Evolutionary conservation across 768 basidiomycete species (phyloP).

Genomic region (Mrakia blollopis): DNA sequence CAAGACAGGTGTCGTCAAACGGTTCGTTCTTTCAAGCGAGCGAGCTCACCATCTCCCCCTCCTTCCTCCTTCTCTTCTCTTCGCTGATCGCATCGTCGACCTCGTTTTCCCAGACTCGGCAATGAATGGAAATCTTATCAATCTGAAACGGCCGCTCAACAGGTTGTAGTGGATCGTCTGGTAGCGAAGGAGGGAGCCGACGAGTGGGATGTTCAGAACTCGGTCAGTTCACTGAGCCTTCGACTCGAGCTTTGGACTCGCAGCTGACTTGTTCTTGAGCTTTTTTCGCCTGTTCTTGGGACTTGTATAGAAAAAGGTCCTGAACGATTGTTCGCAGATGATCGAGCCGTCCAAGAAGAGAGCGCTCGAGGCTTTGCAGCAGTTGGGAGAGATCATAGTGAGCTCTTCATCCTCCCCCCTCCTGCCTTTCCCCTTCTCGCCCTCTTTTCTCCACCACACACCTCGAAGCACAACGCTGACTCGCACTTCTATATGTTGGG

Average conservation of each 20-base stretch:
- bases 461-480: background rate
- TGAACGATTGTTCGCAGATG: constrained; percentile 35
- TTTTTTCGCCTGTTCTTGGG: background rate
- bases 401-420: background rate
- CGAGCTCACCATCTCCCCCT: background rate
- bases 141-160: constrained; percentile 32
- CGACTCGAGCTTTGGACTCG: too few species aligned
- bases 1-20: constrained; percentile 33
- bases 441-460: background rate
- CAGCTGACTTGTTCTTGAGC: too few species aligned
- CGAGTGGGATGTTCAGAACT: constrained; percentile 35
- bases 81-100: too few species aligned
- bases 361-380: constrained; percentile 31
- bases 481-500: background rate
- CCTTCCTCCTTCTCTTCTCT: background rate
- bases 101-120: constrained; percentile 18
- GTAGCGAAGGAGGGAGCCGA: constrained; percentile 26
- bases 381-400: constrained; percentile 34
- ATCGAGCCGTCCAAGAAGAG: constrained; percentile 34
- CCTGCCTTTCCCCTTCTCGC: background rate
- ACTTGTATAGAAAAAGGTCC: constrained; percentile 32
- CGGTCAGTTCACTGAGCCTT: constrained; percentile 31
- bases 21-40: constrained; percentile 4
- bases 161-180: constrained; percentile 14
- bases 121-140: constrained; percentile 33